phyloP scores from a whole-genome alignment of 2,329 filamentous ascomycete genomes.

The Chaetomium globosum region DNA sequence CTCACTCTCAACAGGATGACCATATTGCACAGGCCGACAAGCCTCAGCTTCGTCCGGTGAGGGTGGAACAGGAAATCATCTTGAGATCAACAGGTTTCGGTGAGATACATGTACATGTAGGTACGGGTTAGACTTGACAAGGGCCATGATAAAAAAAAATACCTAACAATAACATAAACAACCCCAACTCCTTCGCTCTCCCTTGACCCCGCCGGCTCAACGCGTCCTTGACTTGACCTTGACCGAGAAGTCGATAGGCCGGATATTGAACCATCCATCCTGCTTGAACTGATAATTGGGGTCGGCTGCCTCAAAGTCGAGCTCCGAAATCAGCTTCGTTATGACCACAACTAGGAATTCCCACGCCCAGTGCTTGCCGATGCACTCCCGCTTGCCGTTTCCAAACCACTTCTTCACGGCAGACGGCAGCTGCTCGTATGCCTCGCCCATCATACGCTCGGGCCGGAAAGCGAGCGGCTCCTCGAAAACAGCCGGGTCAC shows the following conservation, averaged over 20 bases:
- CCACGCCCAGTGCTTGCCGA: constrained; percentile 56
- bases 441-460: constrained; percentile 53
- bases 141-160: too few species aligned
- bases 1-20: too few species aligned
- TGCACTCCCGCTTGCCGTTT: constrained; percentile 55
- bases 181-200: not conserved
- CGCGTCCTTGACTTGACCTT: constrained; percentile 47
- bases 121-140: too few species aligned
- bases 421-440: constrained; percentile 48
- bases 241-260: constrained; percentile 51
- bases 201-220: not conserved
- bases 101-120: too few species aligned
- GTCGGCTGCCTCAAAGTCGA: constrained; percentile 52
- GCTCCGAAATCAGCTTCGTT: constrained; percentile 48
- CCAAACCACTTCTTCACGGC: constrained; percentile 56
- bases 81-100: too few species aligned
- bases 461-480: constrained; percentile 51
- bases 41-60: too few species aligned
- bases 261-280: constrained; percentile 57
- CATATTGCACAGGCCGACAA: too few species aligned
- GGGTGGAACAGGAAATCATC: too few species aligned
- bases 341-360: constrained; percentile 49
- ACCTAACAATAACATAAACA: too few species aligned
- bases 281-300: constrained; percentile 47
- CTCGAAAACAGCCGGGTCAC: constrained; percentile 53